Evolutionary conservation across 169 alveolate species (phyloP).

Genomic region (Plasmodium knowlesi): DNA sequence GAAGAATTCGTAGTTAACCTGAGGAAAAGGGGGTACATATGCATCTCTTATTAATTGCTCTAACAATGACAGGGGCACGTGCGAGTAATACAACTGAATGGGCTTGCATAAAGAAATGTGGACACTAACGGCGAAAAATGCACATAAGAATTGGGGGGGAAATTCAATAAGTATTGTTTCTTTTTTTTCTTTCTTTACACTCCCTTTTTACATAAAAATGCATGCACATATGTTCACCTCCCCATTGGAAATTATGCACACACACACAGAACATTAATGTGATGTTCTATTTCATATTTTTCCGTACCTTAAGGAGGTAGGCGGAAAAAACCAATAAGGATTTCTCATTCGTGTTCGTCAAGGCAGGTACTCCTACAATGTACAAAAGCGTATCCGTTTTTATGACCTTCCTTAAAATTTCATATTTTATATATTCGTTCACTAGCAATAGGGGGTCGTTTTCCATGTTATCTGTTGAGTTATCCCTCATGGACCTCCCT

Average conservation of each 20-base stretch:
- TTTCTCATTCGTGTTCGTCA: conserved; percentile 64
- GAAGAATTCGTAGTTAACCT: conserved; percentile 71
- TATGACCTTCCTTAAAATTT: conserved; percentile 22
- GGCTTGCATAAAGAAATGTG: neutral
- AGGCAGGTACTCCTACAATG: conserved; percentile 50
- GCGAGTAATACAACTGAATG: neutral
- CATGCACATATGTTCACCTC: neutral
- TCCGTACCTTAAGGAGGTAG: conserved; percentile 33
- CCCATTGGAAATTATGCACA: neutral
- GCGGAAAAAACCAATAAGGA: conserved; percentile 66
- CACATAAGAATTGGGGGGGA: neutral
- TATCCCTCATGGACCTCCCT: neutral
- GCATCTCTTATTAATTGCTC: neutral
- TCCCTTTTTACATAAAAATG: neutral
- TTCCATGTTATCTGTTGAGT: neutral
- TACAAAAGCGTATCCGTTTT: conserved; percentile 53
- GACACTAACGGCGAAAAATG: neutral
- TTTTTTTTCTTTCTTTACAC: neutral
- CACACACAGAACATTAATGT: no score
- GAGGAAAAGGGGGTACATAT: neutral
- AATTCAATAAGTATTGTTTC: neutral
- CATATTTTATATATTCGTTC: conserved; percentile 52
- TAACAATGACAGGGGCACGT: neutral
- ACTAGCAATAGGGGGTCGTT: conserved; percentile 11
- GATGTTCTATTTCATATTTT: neutral